These are phyloP conservation scores for Hymenotorrendiella dingleyae DNA, from an alignment of 2,329 filamentous ascomycete species.

Conservation along the genomic window DNA sequence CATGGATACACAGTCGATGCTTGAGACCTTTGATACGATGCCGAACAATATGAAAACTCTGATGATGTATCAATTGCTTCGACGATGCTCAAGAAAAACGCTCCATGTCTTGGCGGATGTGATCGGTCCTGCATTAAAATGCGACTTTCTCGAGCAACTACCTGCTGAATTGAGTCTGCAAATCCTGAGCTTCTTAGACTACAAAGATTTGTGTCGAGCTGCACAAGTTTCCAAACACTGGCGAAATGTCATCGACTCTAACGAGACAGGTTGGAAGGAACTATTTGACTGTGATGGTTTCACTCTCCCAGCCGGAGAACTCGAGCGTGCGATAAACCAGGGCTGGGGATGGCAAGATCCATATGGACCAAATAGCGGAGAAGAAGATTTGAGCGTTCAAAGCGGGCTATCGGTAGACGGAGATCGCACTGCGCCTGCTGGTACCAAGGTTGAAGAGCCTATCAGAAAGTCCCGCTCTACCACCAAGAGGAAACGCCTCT, in stretches of 20 bases:
- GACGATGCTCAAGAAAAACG: constrained; percentile 80
- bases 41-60: constrained; percentile 89
- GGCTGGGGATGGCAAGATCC: constrained; percentile 98
- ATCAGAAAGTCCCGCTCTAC: constrained; percentile 22
- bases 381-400: constrained; percentile 67
- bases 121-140: constrained; percentile 90
- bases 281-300: constrained; percentile 83
- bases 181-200: constrained; percentile 79
- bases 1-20: constrained; percentile 76
- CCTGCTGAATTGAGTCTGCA: constrained; percentile 84
- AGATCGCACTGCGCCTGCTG: constrained; percentile 33
- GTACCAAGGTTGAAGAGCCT: constrained; percentile 15
- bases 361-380: constrained; percentile 65
- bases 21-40: constrained; percentile 87
- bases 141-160: constrained; percentile 80
- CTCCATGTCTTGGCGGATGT: constrained; percentile 83
- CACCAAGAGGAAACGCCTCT: constrained; percentile 32
- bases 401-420: constrained; percentile 44
- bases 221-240: constrained; percentile 93
- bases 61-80: constrained; percentile 92
- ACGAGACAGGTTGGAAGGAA: constrained; percentile 95
- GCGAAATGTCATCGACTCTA: constrained; percentile 83
- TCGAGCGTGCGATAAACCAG: constrained; percentile 78
- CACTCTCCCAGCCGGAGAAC: constrained; percentile 69
- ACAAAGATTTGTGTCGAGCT: constrained; percentile 79